phyloP scores from a whole-genome alignment of 495 filamentous ascomycete genomes.

The Delitschia confertaspora region DNA sequence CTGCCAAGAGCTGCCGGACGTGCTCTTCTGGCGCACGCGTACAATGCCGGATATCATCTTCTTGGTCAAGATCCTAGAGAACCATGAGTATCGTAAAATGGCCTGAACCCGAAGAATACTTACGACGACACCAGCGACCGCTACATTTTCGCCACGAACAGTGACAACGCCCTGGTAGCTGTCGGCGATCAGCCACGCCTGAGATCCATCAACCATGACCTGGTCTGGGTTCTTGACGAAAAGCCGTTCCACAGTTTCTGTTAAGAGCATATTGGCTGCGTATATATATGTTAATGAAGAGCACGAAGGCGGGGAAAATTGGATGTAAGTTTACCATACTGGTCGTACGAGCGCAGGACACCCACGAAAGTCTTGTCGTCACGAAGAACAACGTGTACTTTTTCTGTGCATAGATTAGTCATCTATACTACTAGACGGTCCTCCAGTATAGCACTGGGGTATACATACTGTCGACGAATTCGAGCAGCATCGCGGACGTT shows the following conservation, averaged over 20 bases:
- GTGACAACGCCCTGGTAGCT: conserved; percentile 12
- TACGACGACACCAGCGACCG: conserved; percentile 13
- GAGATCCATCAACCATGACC: conserved; percentile 43
- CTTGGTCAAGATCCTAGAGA: conserved; percentile 20
- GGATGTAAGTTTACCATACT: conserved; percentile 68
- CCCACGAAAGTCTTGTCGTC: conserved; percentile 92
- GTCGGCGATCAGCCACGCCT: conserved; percentile 16
- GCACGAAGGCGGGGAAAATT: too few species aligned
- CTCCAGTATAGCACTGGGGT: conserved; percentile 2
- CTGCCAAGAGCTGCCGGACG: conserved; percentile 5
- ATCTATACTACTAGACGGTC: not conserved
- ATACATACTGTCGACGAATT: conserved; percentile 88
- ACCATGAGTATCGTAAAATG: too few species aligned
- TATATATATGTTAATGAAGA: not conserved
- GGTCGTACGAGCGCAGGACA: conserved; percentile 92
- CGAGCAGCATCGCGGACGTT: conserved; percentile 85
- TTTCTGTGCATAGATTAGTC: conserved; percentile 51
- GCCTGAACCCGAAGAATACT: too few species aligned
- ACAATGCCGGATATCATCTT: conserved; percentile 8
- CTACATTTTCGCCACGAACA: conserved; percentile 22
- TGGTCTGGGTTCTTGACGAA: conserved; percentile 67
- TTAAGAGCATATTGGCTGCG: conserved; percentile 84
- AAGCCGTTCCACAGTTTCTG: conserved; percentile 80
- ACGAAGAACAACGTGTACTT: conserved; percentile 78
- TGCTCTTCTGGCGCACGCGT: conserved; percentile 4